Evolutionary conservation across 352 stramenopile genomes (phyloP), one percentile per base, ranked within the genome.

Genomic region (Bremia lactucae): DNA sequence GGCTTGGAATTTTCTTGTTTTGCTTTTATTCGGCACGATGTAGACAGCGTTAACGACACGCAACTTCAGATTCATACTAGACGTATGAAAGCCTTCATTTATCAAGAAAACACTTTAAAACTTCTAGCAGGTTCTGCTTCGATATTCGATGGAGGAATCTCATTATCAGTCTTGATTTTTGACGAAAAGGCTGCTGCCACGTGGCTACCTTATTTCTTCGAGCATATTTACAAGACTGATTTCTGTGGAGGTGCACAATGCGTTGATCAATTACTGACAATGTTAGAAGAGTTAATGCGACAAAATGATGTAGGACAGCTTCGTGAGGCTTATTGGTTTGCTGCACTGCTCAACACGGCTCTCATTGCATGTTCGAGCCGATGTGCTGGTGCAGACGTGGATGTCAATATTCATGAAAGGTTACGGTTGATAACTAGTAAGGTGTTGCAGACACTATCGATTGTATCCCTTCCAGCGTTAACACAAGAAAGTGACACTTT

Each of bases 321-420:
- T 14, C 26, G 42, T 3, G n/a, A 62, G 13, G 59, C 55, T 21
- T 80, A 64, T 26, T 61, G 60, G 50, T 19, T 80, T 18, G 46
- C 37, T 14, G 65, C 61, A 7, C 33, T 80, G 31, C 37, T 80
- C 2, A 68, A 67, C 22, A 76, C 59, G 9, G 49, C 52, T n/a
- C 22, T 59, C n/a, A 43, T 75, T 39, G 34, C 62, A 8, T 62
- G 42, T 15, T 56, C 58, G 0, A 53, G 44, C 5, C 40, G 48
- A 38, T 46, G 21, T 33, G 36, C 52, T 47, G 48, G 42, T 11
- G 43, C 20, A 8, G 29, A 47, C 33, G 16, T 41, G 22, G 31
- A 56, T 11, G 26, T 0, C 22, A 21, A 14, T 0, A 38, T 37
- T 38, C 2, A 23, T 3, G 14, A 36, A 6, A 46, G 49, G 36